phyloP scores from a whole-genome alignment of 2,329 filamentous ascomycete species.

The Cytospora chrysosperma region DNA sequence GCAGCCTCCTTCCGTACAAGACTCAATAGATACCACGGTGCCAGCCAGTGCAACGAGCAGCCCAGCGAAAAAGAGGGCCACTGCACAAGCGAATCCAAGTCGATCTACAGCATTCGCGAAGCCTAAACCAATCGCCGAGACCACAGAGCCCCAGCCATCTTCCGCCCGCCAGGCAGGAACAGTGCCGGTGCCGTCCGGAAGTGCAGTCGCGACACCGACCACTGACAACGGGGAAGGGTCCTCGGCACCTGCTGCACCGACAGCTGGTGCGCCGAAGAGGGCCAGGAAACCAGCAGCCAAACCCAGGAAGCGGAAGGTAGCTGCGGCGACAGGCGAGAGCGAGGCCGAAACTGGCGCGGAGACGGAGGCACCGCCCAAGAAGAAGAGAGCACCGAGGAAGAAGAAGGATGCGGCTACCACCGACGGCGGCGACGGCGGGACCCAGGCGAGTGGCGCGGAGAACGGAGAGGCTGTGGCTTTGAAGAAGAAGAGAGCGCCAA shows the following conservation, averaged over 20 bases:
- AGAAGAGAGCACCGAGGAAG: slow-evolving; percentile 25
- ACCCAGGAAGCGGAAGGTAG: slow-evolving; percentile 28
- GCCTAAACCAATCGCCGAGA: slow-evolving; percentile 5
- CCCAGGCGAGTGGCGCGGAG: slow-evolving; percentile 24
- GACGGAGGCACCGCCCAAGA: slow-evolving; percentile 23
- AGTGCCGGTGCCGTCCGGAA: background rate
- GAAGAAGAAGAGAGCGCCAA: slow-evolving; percentile 25
- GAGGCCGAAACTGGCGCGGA: slow-evolving; percentile 20
- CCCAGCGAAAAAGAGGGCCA: background rate
- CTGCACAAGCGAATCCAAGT: background rate
- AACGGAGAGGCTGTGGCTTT: slow-evolving; percentile 21
- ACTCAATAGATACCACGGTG: background rate
- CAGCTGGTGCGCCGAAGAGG: background rate
- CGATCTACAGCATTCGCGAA: background rate
- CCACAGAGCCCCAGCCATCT: slow-evolving; percentile 1
- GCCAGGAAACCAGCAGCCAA: slow-evolving; percentile 15
- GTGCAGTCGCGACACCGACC: slow-evolving; percentile 1
- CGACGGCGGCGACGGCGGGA: slow-evolving; percentile 13
- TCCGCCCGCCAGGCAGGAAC: background rate
- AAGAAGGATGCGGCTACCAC: slow-evolving; percentile 26
- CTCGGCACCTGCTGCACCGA: background rate
- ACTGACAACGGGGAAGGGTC: slow-evolving; percentile 15
- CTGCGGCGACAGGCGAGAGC: slow-evolving; percentile 16
- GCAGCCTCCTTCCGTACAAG: background rate
- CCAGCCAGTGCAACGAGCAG: slow-evolving; percentile 1